Evolutionary conservation across 2,329 filamentous ascomycete genomes (phyloP).

Genomic region (Colletotrichum orbiculare): DNA sequence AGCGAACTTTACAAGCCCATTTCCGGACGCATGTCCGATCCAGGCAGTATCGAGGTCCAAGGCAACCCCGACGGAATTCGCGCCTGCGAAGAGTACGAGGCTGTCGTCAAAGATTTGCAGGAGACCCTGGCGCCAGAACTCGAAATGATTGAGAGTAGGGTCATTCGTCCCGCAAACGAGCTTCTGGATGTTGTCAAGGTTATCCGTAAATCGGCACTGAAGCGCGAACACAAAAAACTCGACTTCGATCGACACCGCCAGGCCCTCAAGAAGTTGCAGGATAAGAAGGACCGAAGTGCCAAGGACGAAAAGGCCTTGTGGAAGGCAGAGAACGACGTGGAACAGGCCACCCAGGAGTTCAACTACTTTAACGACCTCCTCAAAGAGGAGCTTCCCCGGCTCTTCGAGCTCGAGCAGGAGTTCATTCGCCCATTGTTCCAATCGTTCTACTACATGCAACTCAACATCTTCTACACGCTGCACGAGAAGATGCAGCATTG

Average conservation of each 20-base stretch:
- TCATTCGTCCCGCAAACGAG: slow-evolving; percentile 93
- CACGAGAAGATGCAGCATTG: slow-evolving; percentile 98
- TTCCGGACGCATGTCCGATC: slow-evolving; percentile 93
- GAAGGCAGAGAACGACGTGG: slow-evolving; percentile 92
- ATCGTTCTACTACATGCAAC: slow-evolving; percentile 99
- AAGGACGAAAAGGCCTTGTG: slow-evolving; percentile 99
- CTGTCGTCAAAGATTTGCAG: slow-evolving; percentile 88
- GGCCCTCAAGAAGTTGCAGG: slow-evolving; percentile 90
- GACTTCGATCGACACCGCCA: slow-evolving; percentile 92
- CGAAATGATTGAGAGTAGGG: slow-evolving; percentile 94
- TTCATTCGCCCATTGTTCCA: slow-evolving; percentile 98
- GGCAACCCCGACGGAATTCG: slow-evolving; percentile 93
- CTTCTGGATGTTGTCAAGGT: slow-evolving; percentile 94
- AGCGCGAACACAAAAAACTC: slow-evolving; percentile 97
- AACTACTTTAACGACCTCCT: slow-evolving; percentile 98
- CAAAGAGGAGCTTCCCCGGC: slow-evolving; percentile 93
- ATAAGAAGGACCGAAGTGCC: slow-evolving; percentile 95
- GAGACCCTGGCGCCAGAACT: slow-evolving; percentile 90
- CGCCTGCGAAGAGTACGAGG: slow-evolving; percentile 96
- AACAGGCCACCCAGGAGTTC: slow-evolving; percentile 93
- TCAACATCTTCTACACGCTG: slow-evolving; percentile 98
- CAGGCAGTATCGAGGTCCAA: slow-evolving; percentile 81
- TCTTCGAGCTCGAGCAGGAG: slow-evolving; percentile 89
- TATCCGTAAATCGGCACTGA: slow-evolving; percentile 86
- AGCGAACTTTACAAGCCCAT: slow-evolving; percentile 98